Evolutionary conservation across 768 basidiomycete species (phyloP).

Genomic region (Coprinopsis sp.): DNA sequence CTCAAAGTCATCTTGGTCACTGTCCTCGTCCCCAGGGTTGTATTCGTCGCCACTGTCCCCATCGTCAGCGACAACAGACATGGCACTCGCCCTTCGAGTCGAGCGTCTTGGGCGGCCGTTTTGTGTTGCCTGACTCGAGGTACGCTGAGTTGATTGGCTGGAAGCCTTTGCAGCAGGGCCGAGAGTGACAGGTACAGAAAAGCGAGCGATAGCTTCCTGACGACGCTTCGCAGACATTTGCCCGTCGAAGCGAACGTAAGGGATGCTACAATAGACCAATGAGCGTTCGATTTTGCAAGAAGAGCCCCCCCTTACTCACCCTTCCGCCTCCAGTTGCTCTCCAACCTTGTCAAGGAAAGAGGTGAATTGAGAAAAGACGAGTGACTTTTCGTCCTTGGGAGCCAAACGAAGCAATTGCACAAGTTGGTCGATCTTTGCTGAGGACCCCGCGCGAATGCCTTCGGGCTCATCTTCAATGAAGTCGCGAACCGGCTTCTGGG

Average conservation of each 20-base stretch:
- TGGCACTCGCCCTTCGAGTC: constrained; percentile 4
- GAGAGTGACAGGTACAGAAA: constrained; percentile 61
- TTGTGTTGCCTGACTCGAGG: background rate
- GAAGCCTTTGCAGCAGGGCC: background rate
- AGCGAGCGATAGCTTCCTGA: constrained; percentile 70
- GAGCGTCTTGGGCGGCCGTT: background rate
- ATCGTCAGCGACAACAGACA: background rate
- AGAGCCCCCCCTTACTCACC: constrained; percentile 32
- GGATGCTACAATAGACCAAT: constrained; percentile 41
- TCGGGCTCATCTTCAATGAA: constrained; percentile 30
- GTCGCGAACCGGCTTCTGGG: constrained; percentile 47
- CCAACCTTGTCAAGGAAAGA: constrained; percentile 82
- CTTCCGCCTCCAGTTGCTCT: constrained; percentile 58
- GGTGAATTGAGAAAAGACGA: constrained; percentile 91
- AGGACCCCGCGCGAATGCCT: constrained; percentile 50
- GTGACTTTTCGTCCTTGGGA: constrained; percentile 66
- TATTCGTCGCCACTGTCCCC: constrained; percentile 16
- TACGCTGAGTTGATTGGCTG: too few relatives aligned
- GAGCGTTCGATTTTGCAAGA: constrained; percentile 2
- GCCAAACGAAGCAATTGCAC: constrained; percentile 67
- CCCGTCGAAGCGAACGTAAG: constrained; percentile 81
- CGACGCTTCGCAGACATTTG: constrained; percentile 78
- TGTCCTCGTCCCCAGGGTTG: constrained; percentile 26
- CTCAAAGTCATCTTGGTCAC: constrained; percentile 29
- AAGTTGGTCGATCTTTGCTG: constrained; percentile 84